Conservation (phyloP, 192 early-diverging fungal genomes). For the Umbelopsis vinacea region DNA sequence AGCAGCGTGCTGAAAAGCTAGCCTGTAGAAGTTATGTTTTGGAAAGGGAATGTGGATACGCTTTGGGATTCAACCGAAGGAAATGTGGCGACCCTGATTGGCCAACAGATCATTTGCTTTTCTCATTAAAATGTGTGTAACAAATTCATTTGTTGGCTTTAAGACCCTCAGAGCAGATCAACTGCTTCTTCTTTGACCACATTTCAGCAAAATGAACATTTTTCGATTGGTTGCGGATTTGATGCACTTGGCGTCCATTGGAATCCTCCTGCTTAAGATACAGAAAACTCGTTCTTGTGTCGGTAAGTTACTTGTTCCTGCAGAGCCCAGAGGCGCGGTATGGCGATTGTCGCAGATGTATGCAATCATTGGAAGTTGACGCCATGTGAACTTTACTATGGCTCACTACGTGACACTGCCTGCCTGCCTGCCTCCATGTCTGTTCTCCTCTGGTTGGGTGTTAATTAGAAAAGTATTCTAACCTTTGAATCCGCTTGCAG, state of each 20-base stretch:
- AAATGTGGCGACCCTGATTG: too few species aligned
- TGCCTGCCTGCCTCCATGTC: too few species aligned
- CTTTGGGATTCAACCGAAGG: too few species aligned
- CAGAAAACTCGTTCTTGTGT: constrained; percentile 85
- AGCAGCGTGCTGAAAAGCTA: too few species aligned
- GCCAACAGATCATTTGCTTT: too few species aligned
- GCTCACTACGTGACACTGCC: background rate
- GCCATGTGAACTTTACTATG: background rate
- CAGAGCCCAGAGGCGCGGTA: constrained; percentile 9
- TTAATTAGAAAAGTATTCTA: background rate
- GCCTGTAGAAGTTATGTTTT: too few species aligned
- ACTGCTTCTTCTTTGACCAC: background rate
- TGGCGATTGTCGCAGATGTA: background rate
- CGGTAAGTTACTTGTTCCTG: constrained; percentile 53
- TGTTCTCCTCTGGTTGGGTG: background rate
- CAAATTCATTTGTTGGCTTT: background rate
- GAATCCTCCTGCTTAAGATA: constrained; percentile 93
- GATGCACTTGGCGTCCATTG: constrained; percentile 93
- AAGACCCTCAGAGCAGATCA: background rate
- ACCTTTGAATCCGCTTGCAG: constrained; percentile 45
- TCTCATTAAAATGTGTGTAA: too few species aligned
- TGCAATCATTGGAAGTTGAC: background rate
- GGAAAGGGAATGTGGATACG: too few species aligned
- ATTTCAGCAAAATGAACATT: constrained; percentile 76
- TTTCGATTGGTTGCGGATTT: constrained; percentile 91